phyloP scores from a whole-genome alignment of 352 stramenopile species.

The Phytophthora rubi region DNA sequence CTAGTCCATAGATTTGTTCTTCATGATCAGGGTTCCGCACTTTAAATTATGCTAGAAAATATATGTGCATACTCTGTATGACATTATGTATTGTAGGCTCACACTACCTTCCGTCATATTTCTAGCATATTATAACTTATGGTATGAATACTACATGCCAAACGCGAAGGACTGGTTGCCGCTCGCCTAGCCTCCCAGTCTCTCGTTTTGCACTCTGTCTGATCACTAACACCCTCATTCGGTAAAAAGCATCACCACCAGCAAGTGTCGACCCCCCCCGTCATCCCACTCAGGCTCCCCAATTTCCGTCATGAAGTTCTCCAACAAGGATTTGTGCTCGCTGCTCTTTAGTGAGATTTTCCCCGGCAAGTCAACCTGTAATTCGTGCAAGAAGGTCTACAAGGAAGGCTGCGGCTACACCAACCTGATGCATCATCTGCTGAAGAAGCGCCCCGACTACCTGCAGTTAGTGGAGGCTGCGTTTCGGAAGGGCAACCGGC shows the following conservation, averaged over 20 bases:
- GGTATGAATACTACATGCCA: background rate
- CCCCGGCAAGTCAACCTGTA: background rate
- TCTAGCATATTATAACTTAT: background rate
- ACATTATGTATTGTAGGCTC: background rate
- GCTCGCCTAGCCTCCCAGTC: background rate
- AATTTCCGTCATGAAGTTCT: background rate
- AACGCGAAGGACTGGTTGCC: background rate
- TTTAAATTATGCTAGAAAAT: background rate
- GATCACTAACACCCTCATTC: too few relatives aligned
- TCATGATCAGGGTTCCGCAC: background rate
- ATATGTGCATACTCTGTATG: background rate
- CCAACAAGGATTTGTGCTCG: background rate
- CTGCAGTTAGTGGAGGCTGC: background rate
- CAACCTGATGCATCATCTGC: conserved; percentile 1
- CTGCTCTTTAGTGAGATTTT: background rate
- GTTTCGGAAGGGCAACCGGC: background rate
- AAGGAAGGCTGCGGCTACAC: background rate
- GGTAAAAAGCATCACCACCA: too few relatives aligned
- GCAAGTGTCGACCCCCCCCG: too few relatives aligned
- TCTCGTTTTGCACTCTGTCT: background rate
- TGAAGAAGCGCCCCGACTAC: background rate
- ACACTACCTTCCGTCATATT: background rate
- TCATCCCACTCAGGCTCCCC: too few relatives aligned
- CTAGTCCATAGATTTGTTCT: too few relatives aligned
- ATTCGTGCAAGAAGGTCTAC: background rate